These are phyloP conservation scores for Solanum habrochaites DNA, from an alignment of 257 asterid species.

Conservation along the genomic window DNA sequence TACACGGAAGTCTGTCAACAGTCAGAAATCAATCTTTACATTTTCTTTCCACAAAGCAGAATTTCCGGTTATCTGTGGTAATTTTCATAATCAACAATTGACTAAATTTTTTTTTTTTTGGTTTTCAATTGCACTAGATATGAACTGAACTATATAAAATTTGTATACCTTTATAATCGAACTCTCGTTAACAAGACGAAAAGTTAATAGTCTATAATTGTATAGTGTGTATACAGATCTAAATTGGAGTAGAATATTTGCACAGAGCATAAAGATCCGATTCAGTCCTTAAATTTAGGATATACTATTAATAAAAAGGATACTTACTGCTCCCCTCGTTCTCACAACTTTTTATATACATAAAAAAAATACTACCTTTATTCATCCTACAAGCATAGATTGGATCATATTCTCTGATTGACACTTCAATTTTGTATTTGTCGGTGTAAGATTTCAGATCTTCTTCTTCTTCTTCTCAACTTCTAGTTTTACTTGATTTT, in stretches of 20 bases:
- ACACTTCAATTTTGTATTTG: neutral
- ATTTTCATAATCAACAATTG: neutral
- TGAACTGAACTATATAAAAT: neutral
- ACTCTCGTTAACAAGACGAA: rapidly evolving
- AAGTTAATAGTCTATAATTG: neutral
- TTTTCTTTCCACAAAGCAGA: neutral
- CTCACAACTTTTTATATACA: neutral
- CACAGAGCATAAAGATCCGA: neutral
- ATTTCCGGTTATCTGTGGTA: neutral
- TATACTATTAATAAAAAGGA: neutral
- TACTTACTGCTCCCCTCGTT: neutral
- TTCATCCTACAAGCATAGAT: neutral
- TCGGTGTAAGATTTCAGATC: neutral
- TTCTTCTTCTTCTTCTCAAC: neutral
- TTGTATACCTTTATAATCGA: neutral
- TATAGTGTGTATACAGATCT: neutral
- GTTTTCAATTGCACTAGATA: neutral
- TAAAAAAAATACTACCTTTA: neutral
- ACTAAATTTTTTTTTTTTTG: neutral
- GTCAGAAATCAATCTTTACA: neutral
- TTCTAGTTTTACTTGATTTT: neutral
- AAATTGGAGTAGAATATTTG: neutral
- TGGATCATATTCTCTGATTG: conserved; percentile 1
- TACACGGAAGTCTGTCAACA: neutral
- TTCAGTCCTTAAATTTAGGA: neutral